Evolutionary conservation across 352 stramenopile species (phyloP), one percentile per base, ranked within the genome.

Genomic region (Pythium periplocum): DNA sequence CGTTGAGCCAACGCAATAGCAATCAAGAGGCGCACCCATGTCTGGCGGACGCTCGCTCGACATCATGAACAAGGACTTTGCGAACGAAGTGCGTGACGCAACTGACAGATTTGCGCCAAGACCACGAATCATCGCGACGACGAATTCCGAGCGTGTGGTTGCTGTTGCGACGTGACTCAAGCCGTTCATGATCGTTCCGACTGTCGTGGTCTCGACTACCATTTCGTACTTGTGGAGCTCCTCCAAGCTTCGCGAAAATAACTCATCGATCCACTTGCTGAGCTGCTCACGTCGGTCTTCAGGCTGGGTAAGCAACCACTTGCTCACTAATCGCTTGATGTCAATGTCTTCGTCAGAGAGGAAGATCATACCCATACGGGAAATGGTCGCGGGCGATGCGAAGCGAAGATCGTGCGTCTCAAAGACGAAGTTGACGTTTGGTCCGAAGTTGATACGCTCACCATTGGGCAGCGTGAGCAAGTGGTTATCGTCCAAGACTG

Each of bases 381-480:
- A 98, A 42, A 98, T 95, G 1, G 95, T 98, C n/a, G 95, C 96
- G 0, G 95, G 95, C 3, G 92, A 98, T 6, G 95, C 95, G 49
- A 97, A 98, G 0, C 73, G 69, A 5, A 98, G 62, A 58, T 98
- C 91, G 53, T 98, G 88, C 11, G 93, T 98, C 66, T 98, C 96
- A 50, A 98, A 98, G 1, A 98, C 63, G 54, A 98, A 98, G 59
- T 98, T 98, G 35, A 98, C 86, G 63, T 98, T 98, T 0, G 75
- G 62, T 0, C 89, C 90, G 56, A 98, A 98, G 66, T 83, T 94
- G 57, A 98, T 98, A 26, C 95, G 85, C 54, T 98, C 95, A 38
- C 95, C 95, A 49, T 98, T 98, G 2, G 95, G 95, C 42, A 98
- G 62, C 7, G 95, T 98, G 6, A 98, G 76, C 32, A 98, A 54